Percentiles rank a stretch among this genome's conserved stretches.
Evolutionary conservation across 768 basidiomycete species (phyloP).

Genomic region (Piloderma croceum): DNA sequence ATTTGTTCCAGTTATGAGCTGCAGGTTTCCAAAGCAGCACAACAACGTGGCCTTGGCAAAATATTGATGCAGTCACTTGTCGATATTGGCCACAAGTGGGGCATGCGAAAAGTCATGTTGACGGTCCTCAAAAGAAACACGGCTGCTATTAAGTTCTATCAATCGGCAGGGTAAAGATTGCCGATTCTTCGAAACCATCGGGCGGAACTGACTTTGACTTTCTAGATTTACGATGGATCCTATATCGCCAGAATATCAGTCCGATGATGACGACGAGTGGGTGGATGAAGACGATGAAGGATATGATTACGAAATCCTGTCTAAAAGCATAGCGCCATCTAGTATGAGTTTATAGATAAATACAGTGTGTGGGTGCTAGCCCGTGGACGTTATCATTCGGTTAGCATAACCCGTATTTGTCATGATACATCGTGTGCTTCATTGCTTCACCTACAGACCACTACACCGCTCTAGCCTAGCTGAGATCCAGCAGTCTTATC

Average conservation of each 20-base stretch:
- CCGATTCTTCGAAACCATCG: background rate
- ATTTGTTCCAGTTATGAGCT: constrained; percentile 52
- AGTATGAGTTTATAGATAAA: no score
- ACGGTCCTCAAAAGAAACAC: constrained; percentile 41
- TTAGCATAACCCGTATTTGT: no score
- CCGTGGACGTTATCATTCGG: no score
- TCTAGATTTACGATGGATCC: constrained; percentile 34
- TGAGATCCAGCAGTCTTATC: no score
- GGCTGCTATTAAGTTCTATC: constrained; percentile 26
- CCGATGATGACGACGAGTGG: constrained; percentile 14
- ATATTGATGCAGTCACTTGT: constrained; percentile 31
- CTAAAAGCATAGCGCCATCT: constrained; percentile 5
- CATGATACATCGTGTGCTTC: no score
- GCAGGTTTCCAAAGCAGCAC: constrained; percentile 31
- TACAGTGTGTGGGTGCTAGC: no score
- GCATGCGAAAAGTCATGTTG: constrained; percentile 45
- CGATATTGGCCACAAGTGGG: constrained; percentile 32
- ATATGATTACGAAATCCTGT: constrained; percentile 29
- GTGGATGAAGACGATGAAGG: constrained; percentile 16
- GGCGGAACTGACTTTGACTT: background rate
- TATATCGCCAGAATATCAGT: constrained; percentile 30
- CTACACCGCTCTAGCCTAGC: no score
- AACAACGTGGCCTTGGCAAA: constrained; percentile 37
- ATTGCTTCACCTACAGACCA: no score
- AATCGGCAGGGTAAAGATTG: constrained; percentile 33